Base-by-base conservation (phyloP, 768 basidiomycete species). In the Lactifluus rugatus region DNA sequence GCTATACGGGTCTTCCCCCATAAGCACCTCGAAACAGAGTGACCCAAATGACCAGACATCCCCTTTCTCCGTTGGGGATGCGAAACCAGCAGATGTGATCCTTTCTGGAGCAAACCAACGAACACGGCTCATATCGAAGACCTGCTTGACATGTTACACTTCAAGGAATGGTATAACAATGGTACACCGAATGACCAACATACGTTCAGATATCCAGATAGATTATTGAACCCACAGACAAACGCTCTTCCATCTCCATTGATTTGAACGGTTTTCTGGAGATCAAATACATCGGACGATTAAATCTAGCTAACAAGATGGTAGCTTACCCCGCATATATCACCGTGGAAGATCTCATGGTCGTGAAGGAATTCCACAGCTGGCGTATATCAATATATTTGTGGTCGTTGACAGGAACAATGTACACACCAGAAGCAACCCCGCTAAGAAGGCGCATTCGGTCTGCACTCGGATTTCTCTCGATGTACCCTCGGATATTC, bases 211-310 rank as follows among this genome's bases (percentile, higher is more conserved):
- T 49, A 54, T 44, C 23, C 47, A 45, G 76, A 75, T 26, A 79
- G 60, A 25, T 75, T 76, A 25, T 75, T 76, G 62, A 79, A 80
- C 57, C 78, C 77, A 25, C 75, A 72, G 6, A 80, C 67, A 36
- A 70, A 67, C 6, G 77, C 76, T 3, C 66, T 65, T 7, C 74
- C 74, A 28, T 70, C 64, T 14, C 67, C 66, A 9, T 72, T 71
- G 17, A 81, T 74, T 51, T 78, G 61, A 36, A 80, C 68, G 60
- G 77, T 80, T 39, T 72, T 71, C 78, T 78, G 39, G 14, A 47
- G 19, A 17, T 54, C 41, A 19, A 44, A 47, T 41, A 21, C 5
- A 5, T 51, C 42, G 23, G 39, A 25, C 21, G 21, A 34, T 21
- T 23, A 26, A 28, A 10, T 45, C 9, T 56, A 8, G 37, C 26